phyloP scores from a whole-genome alignment of 768 basidiomycete species.

The Lentinula aciculospora region DNA sequence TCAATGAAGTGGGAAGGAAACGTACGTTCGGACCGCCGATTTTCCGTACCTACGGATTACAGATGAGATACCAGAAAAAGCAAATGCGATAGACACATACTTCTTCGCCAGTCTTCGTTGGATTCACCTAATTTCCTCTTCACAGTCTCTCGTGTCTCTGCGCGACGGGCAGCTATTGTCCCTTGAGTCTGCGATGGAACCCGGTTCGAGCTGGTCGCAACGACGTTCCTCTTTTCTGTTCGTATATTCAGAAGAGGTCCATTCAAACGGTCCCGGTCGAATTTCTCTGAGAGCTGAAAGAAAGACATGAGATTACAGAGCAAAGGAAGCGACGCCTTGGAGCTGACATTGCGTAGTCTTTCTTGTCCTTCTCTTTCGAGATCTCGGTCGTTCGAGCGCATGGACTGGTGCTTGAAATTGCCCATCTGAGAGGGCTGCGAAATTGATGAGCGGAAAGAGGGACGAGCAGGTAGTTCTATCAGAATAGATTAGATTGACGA shows the following conservation, averaged over 20 bases:
- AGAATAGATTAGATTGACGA: slow-evolving; percentile 5
- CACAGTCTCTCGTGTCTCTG: slow-evolving; percentile 51
- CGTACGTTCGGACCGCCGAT: slow-evolving; percentile 56
- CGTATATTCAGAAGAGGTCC: slow-evolving; percentile 45
- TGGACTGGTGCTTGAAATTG: slow-evolving; percentile 85
- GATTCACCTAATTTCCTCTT: slow-evolving; percentile 67
- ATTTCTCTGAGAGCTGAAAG: slow-evolving; percentile 76
- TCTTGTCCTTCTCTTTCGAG: slow-evolving; percentile 76
- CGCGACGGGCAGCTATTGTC: slow-evolving; percentile 34
- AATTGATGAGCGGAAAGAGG: slow-evolving; percentile 65
- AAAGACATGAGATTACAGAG: slow-evolving; percentile 7
- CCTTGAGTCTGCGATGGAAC: slow-evolving; percentile 29
- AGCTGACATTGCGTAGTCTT: slow-evolving; percentile 65
- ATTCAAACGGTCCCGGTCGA: slow-evolving; percentile 74
- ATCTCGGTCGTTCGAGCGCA: slow-evolving; percentile 60
- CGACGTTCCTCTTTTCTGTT: slow-evolving; percentile 62
- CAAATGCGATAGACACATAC: slow-evolving; percentile 31
- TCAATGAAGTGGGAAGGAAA: slow-evolving; percentile 4
- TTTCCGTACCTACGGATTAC: slow-evolving; percentile 39
- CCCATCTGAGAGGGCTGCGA: slow-evolving; percentile 91
- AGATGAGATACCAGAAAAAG: slow-evolving; percentile 11
- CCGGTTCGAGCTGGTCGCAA: slow-evolving; percentile 37
- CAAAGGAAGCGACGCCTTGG: slow-evolving; percentile 17
- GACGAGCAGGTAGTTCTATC: slow-evolving; percentile 49
- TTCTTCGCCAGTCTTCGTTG: slow-evolving; percentile 83